Conservation (phyloP, 345 rosid species). For the Aethionema arabicum region DNA sequence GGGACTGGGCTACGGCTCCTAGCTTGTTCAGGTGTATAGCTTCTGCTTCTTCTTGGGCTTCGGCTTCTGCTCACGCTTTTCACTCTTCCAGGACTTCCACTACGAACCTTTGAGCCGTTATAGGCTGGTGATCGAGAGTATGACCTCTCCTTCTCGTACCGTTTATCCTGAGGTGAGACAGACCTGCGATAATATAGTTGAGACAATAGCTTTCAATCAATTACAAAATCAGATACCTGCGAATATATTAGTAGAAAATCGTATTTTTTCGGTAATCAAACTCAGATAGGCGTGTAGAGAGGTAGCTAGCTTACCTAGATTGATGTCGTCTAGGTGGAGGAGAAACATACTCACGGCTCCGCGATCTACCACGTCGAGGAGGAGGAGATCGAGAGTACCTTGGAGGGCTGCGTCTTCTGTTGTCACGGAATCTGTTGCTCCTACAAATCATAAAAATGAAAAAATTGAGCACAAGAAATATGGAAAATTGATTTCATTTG, state of each 20-base stretch:
- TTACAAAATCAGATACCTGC: neutral
- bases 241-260: neutral
- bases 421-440: constrained; percentile 48
- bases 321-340: constrained; percentile 58
- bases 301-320: constrained; percentile 56
- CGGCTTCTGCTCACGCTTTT: constrained; percentile 48
- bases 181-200: constrained; percentile 49
- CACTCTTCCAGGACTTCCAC: constrained; percentile 53
- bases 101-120: constrained; percentile 64
- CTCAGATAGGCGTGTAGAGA: neutral
- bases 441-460: constrained; percentile 33
- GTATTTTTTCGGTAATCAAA: neutral
- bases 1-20: constrained; percentile 49
- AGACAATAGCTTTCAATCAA: constrained; percentile 6
- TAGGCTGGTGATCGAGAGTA: constrained; percentile 73
- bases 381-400: constrained; percentile 82
- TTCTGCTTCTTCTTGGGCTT: constrained; percentile 45
- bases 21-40: constrained; percentile 43
- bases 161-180: constrained; percentile 57
- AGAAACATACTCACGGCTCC: constrained; percentile 60
- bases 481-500: neutral
- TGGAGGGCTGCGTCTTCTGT: constrained; percentile 65
- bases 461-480: constrained; percentile 14
- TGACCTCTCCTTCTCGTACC: constrained; percentile 52
- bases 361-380: constrained; percentile 63